Base-by-base conservation (phyloP, 352 stramenopile species). In the Phytophthora rubi region DNA sequence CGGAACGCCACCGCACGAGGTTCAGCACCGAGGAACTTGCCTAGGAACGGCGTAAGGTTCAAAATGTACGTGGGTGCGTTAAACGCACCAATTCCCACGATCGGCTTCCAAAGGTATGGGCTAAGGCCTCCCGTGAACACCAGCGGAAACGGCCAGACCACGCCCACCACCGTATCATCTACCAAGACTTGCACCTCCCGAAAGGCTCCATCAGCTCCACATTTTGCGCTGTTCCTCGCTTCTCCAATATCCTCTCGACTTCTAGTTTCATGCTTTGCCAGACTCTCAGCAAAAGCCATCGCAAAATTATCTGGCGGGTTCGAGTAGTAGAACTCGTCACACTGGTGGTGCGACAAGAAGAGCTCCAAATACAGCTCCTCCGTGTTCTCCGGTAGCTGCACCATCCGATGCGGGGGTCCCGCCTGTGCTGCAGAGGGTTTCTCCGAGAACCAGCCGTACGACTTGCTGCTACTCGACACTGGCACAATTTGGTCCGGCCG, bases 51-150 rank as follows among this genome's bases (percentile, higher is more conserved):
- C 39, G 86, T 93, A 33, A 94, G 67, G 42, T 93, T 89, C 44
- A 93, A 48, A 12, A 92, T 44, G 58, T 93, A 93, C 30, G 87
- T 90, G 2, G 87, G 86, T n/a, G 82, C 86, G 23, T 92, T 37
- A 65, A 93, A 94, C 4, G 79, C 81, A 6, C 83, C 82, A 59
- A 91, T 93, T 4, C 80, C 73, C 6, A 92, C 84, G 55, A 94
- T 80, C 0, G 86, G 86, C 5, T 86, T 88, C 86, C 86, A 94
- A 70, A 94, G 21, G 58, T 90, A 93, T 56, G 86, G 86, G 68
- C 85, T 92, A 8, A 94, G 49, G 3, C 86, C 85, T 26, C 86
- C 86, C 0, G 86, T 94, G 73, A 91, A 94, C n/a, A 94, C 68
- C 23, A 93, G 64, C 16, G 86, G 80, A 61, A 92, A 92, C 6